Conservation (phyloP, 228 moss, liverwort and hornwort genomes). For the Sphagnum magellanicum region DNA sequence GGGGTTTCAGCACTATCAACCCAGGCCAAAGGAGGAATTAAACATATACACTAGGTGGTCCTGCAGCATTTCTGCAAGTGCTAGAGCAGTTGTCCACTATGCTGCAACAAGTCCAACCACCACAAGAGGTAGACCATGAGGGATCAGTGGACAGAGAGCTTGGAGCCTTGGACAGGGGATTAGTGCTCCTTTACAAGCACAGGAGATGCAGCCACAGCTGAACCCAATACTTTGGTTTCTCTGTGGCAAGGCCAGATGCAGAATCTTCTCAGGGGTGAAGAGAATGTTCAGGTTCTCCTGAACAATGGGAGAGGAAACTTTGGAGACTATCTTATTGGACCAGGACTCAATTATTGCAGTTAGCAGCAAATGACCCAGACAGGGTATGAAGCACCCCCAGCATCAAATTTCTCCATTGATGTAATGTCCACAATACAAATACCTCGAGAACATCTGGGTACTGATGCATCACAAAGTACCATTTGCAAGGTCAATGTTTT, state of each 20-base stretch:
- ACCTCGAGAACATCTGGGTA: conserved; percentile 35
- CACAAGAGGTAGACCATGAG: conserved; percentile 13
- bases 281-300: conserved; percentile 49
- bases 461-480: conserved; percentile 49
- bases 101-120: conserved; percentile 38
- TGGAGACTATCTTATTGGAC: conserved; percentile 49
- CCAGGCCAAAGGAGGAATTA: conserved; percentile 18
- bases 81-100: conserved; percentile 51
- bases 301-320: conserved; percentile 47
- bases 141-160: not conserved
- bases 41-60: conserved; percentile 18
- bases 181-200: conserved; percentile 17
- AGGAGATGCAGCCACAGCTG: conserved; percentile 5
- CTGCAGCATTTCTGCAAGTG: conserved; percentile 38
- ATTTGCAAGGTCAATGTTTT: conserved; percentile 27
- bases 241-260: conserved; percentile 45
- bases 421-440: conserved; percentile 54
- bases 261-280: conserved; percentile 27
- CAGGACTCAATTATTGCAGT: conserved; percentile 51
- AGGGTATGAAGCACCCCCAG: conserved; percentile 50
- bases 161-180: conserved; percentile 5
- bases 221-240: conserved; percentile 25
- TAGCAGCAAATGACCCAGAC: conserved; percentile 52
- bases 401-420: conserved; percentile 42
- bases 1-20: conserved; percentile 35